Percentiles rank a stretch among this genome's conserved stretches.
Conservation (phyloP, 495 filamentous ascomycete species). For the Rusavskia elegans region DNA sequence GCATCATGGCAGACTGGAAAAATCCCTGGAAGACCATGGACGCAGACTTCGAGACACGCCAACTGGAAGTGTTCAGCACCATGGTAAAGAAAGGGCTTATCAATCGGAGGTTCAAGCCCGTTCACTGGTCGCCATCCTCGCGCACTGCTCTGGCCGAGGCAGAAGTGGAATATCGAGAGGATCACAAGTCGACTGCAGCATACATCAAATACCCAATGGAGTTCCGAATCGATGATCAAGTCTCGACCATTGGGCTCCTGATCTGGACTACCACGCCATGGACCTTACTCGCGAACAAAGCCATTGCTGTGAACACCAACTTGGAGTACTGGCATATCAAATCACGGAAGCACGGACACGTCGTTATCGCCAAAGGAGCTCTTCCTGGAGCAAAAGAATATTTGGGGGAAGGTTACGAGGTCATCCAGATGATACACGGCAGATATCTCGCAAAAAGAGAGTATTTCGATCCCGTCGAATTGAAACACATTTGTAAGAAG, state of each 20-base stretch:
- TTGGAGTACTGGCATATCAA: constrained; percentile 58
- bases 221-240: constrained; percentile 19
- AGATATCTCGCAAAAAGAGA: constrained; percentile 43
- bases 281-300: constrained; percentile 87
- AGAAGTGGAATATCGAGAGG: constrained; percentile 84
- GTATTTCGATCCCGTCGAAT: constrained; percentile 45
- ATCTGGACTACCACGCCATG: constrained; percentile 98
- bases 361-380: constrained; percentile 52
- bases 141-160: constrained; percentile 87
- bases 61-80: constrained; percentile 68
- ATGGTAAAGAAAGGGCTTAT: constrained; percentile 79
- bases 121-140: constrained; percentile 92
- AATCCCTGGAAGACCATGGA: constrained; percentile 87
- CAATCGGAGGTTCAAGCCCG: constrained; percentile 76
- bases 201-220: constrained; percentile 65
- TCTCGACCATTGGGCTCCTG: constrained; percentile 43
- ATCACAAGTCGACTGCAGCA: constrained; percentile 65
- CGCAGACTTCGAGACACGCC: constrained; percentile 65
- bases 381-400: constrained; percentile 35
- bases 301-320: constrained; percentile 60
- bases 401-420: constrained; percentile 8
- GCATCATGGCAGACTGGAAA: constrained; percentile 92
- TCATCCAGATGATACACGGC: constrained; percentile 37
- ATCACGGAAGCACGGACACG: constrained; percentile 33
- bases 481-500: too few relatives aligned